Evolutionary conservation across 139 green algal species (phyloP), one percentile per base, ranked within the genome.

Genomic region (Chlorella vulgaris): DNA sequence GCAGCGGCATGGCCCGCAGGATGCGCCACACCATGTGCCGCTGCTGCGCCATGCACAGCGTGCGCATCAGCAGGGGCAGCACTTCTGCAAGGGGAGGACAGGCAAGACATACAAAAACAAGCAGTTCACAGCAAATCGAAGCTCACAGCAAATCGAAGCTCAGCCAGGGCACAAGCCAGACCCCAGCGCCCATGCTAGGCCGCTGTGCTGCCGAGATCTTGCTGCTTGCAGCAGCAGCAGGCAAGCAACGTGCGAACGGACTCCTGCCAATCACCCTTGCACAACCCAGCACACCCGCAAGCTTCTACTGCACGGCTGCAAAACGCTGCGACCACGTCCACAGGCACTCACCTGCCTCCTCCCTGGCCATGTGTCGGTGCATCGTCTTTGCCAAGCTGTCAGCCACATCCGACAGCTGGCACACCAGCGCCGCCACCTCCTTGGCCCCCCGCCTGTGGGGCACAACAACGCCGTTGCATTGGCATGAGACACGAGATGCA

Each of bases 1-100:
- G 90, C 81, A 99, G 90, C 61, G 96, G 96, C 96, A 99, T 99
- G 7, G 93, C 94, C 1, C 86, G 83, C 42, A 99, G 84, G 26
- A 92, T 95, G 71, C 86, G 87, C 91, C 95, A 99, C 76, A 98
- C 86, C 80, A 99, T 91, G 33, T 75, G 78, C 21, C 94, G 92
- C 91, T 99, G 96, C 91, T 98, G 90, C 15, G 80, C 83, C 1
- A 71, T 39, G 38, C 86, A 90, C 76, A 97, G 88, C 10, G 86
- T 80, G 24, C 75, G 81, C 75, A 91, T 85, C 47, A 98, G 88
- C 81, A 94, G 43, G 22, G 95, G 95, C 78, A 98, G 91, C 81
- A 98, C 89, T 55, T 94, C 91, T 74, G 67, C 38, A 33, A 26
- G 66, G 36, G 22, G 24, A 36, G 55, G 55, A n/a, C 18, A 28